These are phyloP conservation scores for Hanseniaspora valbyensis DNA, from an alignment of 805 yeast species.

Conservation along the genomic window DNA sequence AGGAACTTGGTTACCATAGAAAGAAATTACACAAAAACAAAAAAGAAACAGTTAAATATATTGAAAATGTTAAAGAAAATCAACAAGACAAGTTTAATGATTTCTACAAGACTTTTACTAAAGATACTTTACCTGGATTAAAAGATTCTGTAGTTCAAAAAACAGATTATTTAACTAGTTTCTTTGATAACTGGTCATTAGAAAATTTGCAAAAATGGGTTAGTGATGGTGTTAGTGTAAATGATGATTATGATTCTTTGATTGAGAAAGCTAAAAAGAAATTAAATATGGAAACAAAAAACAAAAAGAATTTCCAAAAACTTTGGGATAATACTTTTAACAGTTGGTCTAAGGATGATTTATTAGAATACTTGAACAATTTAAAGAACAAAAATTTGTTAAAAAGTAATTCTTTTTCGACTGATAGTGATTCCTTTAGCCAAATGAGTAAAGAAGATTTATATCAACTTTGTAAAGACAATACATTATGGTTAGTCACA, in stretches of 20 bases:
- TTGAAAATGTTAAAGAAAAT: background rate
- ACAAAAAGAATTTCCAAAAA: constrained; percentile 16
- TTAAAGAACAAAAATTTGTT: constrained; percentile 20
- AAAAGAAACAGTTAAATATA: background rate
- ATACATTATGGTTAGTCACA: constrained; percentile 33
- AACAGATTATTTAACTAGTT: constrained; percentile 20
- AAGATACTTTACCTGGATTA: too few species aligned
- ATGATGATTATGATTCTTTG: constrained; percentile 22
- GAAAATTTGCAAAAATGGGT: constrained; percentile 35
- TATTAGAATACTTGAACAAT: constrained; percentile 32
- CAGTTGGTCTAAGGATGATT: constrained; percentile 36
- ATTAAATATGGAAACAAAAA: constrained; percentile 16
- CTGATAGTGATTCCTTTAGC: constrained; percentile 29
- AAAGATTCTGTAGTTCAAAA: constrained; percentile 9
- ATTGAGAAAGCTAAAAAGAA: constrained; percentile 19
- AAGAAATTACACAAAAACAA: constrained; percentile 5
- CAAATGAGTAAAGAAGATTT: constrained; percentile 29
- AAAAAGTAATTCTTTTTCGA: background rate
- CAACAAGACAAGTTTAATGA: constrained; percentile 4
- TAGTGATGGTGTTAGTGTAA: constrained; percentile 23
- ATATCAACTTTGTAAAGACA: constrained; percentile 32
- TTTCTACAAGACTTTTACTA: background rate
- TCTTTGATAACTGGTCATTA: constrained; percentile 33
- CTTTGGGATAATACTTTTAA: constrained; percentile 27
- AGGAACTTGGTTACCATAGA: background rate